Conservation (phyloP, 2,329 filamentous ascomycete species). For the Diaporthe ilicicola region DNA sequence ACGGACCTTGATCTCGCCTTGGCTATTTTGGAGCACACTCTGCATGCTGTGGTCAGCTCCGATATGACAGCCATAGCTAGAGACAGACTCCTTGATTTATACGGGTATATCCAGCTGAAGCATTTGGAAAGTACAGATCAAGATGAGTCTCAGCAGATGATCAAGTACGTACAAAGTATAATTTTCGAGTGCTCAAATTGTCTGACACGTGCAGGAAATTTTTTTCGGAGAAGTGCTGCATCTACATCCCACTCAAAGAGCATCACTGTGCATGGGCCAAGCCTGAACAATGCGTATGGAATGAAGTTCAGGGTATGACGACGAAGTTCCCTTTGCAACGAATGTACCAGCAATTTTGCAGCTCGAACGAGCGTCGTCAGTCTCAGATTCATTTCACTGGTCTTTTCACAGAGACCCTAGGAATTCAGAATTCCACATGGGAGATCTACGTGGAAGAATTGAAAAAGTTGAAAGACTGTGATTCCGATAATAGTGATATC, state of each 20-base stretch:
- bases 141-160: too few relatives aligned
- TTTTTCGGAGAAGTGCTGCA: too few relatives aligned
- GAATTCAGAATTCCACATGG: conserved; percentile 27
- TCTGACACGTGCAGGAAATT: too few relatives aligned
- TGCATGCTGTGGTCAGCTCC: background rate
- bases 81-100: too few relatives aligned
- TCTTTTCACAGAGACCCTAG: conserved; percentile 28
- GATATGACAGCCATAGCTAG: too few relatives aligned
- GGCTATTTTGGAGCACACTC: conserved; percentile 32
- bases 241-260: too few relatives aligned
- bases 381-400: background rate
- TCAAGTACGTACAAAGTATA: too few relatives aligned
- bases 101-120: too few relatives aligned
- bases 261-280: too few relatives aligned
- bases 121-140: too few relatives aligned
- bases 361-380: background rate
- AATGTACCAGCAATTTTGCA: conserved; percentile 14
- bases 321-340: conserved; percentile 13
- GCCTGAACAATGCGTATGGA: background rate
- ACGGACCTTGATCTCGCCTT: conserved; percentile 32
- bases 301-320: conserved; percentile 12
- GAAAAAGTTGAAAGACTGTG: conserved; percentile 2
- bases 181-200: too few relatives aligned
- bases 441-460: conserved; percentile 21
- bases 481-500: background rate